These are phyloP conservation scores for Cornus kousa DNA, from an alignment of 148 eudicot species.

Conservation along the genomic window DNA sequence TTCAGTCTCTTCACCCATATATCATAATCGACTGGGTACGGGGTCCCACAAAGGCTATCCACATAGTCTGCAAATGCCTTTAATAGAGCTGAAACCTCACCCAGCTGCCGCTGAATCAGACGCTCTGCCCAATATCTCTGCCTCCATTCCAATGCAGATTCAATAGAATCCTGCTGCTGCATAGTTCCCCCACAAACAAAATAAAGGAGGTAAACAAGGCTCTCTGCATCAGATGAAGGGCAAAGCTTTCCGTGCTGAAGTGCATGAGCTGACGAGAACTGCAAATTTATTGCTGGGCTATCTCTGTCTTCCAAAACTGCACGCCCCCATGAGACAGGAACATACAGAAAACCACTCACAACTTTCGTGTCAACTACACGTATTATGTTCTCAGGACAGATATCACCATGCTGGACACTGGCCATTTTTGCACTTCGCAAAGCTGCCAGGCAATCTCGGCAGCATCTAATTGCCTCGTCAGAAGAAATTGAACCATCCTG, in stretches of 20 bases:
- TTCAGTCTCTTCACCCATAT: slow-evolving; percentile 67
- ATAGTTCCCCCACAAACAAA: slow-evolving; percentile 56
- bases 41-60: slow-evolving; percentile 72
- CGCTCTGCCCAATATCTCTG: slow-evolving; percentile 73
- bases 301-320: slow-evolving; percentile 83
- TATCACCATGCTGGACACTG: slow-evolving; percentile 69
- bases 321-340: slow-evolving; percentile 70
- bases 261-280: slow-evolving; percentile 69
- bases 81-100: slow-evolving; percentile 66
- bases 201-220: slow-evolving; percentile 63
- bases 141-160: slow-evolving; percentile 71
- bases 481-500: slow-evolving; percentile 56
- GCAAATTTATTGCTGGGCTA: slow-evolving; percentile 63
- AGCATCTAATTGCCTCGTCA: slow-evolving; percentile 65
- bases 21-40: slow-evolving; percentile 74
- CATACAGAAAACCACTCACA: slow-evolving; percentile 32
- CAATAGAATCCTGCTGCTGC: slow-evolving; percentile 73
- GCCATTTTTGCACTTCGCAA: slow-evolving; percentile 59
- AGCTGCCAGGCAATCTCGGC: slow-evolving; percentile 72
- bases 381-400: slow-evolving; percentile 69
- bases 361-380: slow-evolving; percentile 35
- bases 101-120: slow-evolving; percentile 55
- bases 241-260: slow-evolving; percentile 83
- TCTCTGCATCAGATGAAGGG: slow-evolving; percentile 80
- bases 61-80: slow-evolving; percentile 89